Conservation (phyloP, 192 early-diverging fungal species). For the Umbelopsis vinacea region DNA sequence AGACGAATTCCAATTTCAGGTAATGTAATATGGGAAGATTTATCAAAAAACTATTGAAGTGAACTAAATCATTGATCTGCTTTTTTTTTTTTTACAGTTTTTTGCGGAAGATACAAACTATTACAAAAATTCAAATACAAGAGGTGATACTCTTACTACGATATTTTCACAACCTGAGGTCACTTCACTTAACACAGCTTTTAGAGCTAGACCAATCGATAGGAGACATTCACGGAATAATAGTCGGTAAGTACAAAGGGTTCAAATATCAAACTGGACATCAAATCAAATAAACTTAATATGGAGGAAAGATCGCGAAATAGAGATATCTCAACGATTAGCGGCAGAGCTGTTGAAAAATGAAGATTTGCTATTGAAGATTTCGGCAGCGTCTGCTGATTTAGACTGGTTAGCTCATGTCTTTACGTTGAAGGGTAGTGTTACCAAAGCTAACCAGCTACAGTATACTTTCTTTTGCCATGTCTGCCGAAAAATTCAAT, state of each 20-base stretch:
- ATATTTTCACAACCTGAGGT: background rate
- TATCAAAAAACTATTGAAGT: background rate
- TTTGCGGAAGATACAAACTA: constrained; percentile 65
- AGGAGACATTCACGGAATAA: constrained; percentile 85
- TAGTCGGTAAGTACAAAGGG: constrained; percentile 58
- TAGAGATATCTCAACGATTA: constrained; percentile 78
- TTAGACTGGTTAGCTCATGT: constrained; percentile 68
- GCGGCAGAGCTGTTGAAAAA: constrained; percentile 60
- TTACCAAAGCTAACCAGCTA: no score
- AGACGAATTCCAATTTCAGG: constrained; percentile 62
- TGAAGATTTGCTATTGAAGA: constrained; percentile 37
- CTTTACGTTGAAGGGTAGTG: background rate
- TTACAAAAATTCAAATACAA: constrained; percentile 68
- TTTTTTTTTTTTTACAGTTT: constrained; percentile 57
- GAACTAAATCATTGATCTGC: background rate
- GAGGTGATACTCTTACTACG: constrained; percentile 37
- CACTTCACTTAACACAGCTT: background rate
- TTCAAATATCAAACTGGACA: background rate
- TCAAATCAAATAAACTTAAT: background rate
- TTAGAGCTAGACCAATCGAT: constrained; percentile 76
- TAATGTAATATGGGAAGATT: constrained; percentile 25
- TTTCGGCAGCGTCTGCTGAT: constrained; percentile 56
- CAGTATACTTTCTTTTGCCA: constrained; percentile 68
- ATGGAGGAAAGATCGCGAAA: constrained; percentile 69
- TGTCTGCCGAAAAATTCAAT: constrained; percentile 56